These are phyloP conservation scores for Helenozyma baotianmanensis DNA, from an alignment of 805 yeast species.

Conservation along the genomic window DNA sequence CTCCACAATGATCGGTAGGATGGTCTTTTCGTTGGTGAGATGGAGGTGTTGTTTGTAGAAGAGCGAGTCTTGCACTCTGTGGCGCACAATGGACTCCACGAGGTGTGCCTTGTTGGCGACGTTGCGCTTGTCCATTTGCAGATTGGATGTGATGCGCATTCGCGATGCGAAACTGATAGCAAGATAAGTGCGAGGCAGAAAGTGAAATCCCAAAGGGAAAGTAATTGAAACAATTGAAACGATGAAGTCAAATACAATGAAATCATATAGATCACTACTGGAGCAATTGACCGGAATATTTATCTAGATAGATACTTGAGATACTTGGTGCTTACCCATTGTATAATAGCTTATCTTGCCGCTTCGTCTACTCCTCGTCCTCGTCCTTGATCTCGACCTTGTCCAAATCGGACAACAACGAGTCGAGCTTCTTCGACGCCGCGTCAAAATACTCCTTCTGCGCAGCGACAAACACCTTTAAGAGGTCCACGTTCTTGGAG, in stretches of 20 bases:
- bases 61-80: conserved; percentile 38
- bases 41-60: conserved; percentile 40
- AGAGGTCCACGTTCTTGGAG: conserved; percentile 55
- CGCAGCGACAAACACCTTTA: conserved; percentile 63
- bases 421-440: conserved; percentile 31
- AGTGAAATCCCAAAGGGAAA: too few species aligned
- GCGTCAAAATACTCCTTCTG: conserved; percentile 57
- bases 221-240: too few species aligned
- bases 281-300: too few species aligned
- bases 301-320: too few species aligned
- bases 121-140: conserved; percentile 13
- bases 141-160: too few species aligned
- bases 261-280: too few species aligned
- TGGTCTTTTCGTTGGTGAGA: conserved; percentile 37
- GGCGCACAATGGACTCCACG: conserved; percentile 40
- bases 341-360: too few species aligned
- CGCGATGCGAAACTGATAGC: too few species aligned
- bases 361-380: too few species aligned
- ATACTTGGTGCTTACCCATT: too few species aligned
- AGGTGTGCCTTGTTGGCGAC: conserved; percentile 27
- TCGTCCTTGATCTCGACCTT: conserved; percentile 34
- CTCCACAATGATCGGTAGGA: conserved; percentile 29
- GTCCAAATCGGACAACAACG: conserved; percentile 26
- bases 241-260: too few species aligned
- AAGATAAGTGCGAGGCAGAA: too few species aligned